Conservation (phyloP, 2,329 filamentous ascomycete species). For the Xylaria sp. region DNA sequence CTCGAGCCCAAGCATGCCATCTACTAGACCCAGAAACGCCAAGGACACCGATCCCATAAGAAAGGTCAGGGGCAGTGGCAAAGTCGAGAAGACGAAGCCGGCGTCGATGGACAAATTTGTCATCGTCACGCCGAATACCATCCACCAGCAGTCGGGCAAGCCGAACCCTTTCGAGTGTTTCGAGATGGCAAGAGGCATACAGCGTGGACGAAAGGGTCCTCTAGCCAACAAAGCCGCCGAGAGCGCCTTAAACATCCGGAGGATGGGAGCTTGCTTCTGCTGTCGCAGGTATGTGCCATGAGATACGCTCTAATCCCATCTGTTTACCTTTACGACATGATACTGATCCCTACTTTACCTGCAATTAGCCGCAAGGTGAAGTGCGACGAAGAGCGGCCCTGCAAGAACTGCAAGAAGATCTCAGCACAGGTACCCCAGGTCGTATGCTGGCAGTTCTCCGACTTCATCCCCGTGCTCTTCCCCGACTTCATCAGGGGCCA, state of each 20-base stretch:
- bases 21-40: constrained; percentile 34
- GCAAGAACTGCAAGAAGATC: constrained; percentile 62
- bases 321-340: neutral
- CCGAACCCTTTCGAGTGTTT: constrained; percentile 61
- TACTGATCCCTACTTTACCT: neutral
- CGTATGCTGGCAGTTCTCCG: constrained; percentile 64
- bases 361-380: constrained; percentile 58
- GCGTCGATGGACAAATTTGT: constrained; percentile 55
- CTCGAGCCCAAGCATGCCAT: constrained; percentile 38
- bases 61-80: constrained; percentile 49
- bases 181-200: constrained; percentile 57
- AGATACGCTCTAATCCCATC: neutral
- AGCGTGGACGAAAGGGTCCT: constrained; percentile 62
- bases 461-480: constrained; percentile 59
- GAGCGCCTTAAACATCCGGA: constrained; percentile 59
- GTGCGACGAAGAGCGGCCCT: constrained; percentile 61
- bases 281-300: constrained; percentile 49
- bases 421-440: constrained; percentile 56
- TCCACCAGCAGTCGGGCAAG: constrained; percentile 56
- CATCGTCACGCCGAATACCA: constrained; percentile 60
- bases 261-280: constrained; percentile 63
- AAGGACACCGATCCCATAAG: constrained; percentile 46
- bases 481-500: constrained; percentile 58
- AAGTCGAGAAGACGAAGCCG: constrained; percentile 53
- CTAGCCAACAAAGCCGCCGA: constrained; percentile 60